A percentile compares a stretch with the other conserved stretches of the same genome.
Evolutionary conservation across 805 yeast genomes (phyloP).

Genomic region (Candida ovalis): DNA sequence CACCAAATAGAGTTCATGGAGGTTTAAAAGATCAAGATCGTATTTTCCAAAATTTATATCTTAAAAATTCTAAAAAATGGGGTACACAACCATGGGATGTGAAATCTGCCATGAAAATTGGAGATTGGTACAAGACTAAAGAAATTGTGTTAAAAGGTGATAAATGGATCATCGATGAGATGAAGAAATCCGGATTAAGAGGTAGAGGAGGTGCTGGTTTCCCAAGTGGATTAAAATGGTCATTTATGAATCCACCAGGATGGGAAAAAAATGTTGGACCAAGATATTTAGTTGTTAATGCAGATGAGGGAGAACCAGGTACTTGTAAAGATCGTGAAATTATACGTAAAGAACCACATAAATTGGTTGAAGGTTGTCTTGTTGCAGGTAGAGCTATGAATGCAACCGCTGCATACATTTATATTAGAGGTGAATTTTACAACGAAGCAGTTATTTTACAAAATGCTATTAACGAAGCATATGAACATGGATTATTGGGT

Average conservation of each 20-base stretch:
- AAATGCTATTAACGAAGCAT: conserved; percentile 83
- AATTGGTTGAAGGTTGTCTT: conserved; percentile 87
- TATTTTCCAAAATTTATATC: conserved; percentile 78
- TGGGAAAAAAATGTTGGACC: conserved; percentile 93
- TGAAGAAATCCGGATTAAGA: conserved; percentile 78
- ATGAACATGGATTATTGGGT: conserved; percentile 74
- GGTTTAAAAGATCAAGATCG: conserved; percentile 81
- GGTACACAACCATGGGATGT: conserved; percentile 57
- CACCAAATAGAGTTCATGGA: conserved; percentile 57
- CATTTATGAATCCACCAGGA: conserved; percentile 93
- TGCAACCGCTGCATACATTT: conserved; percentile 88
- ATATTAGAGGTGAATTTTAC: conserved; percentile 87
- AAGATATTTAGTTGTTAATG: conserved; percentile 82
- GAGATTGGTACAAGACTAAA: conserved; percentile 91
- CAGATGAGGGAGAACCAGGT: conserved; percentile 95
- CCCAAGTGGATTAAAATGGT: conserved; percentile 89
- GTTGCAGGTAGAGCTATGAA: conserved; percentile 90
- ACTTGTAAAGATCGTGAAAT: conserved; percentile 92
- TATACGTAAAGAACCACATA: conserved; percentile 88
- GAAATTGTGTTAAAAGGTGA: conserved; percentile 81
- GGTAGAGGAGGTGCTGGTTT: conserved; percentile 96
- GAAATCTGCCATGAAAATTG: conserved; percentile 71
- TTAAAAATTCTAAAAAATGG: conserved; percentile 46
- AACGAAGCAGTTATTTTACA: conserved; percentile 74
- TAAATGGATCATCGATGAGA: conserved; percentile 85